phyloP scores from a whole-genome alignment of 169 alveolate species.

The Toxoplasma gondii region DNA sequence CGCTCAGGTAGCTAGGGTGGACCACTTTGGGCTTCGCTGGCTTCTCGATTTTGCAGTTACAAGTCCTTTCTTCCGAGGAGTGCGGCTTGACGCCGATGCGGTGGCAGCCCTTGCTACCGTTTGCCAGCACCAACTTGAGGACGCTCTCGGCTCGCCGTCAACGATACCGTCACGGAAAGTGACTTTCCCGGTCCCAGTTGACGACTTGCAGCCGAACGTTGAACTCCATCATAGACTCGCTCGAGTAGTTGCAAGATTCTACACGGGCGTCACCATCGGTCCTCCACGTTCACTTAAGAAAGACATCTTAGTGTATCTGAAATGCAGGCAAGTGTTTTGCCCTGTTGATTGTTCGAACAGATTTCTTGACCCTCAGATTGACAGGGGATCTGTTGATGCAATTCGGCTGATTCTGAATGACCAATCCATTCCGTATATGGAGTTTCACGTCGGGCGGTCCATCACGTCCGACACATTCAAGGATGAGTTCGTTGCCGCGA shows the following conservation, averaged over 20 bases:
- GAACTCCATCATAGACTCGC: neutral
- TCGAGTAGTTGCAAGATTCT: neutral
- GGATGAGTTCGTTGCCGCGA: slow-evolving; percentile 2
- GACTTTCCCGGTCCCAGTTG: neutral
- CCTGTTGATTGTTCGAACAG: too few species aligned
- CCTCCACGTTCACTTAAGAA: neutral
- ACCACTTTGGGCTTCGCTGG: neutral
- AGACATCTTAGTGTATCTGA: slow-evolving; percentile 5
- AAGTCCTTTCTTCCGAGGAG: neutral
- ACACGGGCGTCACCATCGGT: slow-evolving; percentile 2
- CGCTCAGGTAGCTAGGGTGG: neutral
- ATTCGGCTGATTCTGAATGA: slow-evolving; percentile 32
- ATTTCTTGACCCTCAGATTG: neutral
- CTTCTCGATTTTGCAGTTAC: neutral
- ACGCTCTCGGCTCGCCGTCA: neutral
- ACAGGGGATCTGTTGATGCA: slow-evolving; percentile 37
- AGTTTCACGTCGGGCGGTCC: slow-evolving; percentile 31
- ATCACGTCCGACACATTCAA: neutral
- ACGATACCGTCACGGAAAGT: neutral
- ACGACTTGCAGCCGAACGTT: neutral
- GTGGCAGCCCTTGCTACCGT: neutral
- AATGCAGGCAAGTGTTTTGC: slow-evolving; percentile 7
- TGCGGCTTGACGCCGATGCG: neutral
- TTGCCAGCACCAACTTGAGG: neutral
- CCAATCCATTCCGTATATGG: slow-evolving; percentile 12